Evolutionary conservation across 768 basidiomycete species (phyloP).

Genomic region (Leccinellum luteum): DNA sequence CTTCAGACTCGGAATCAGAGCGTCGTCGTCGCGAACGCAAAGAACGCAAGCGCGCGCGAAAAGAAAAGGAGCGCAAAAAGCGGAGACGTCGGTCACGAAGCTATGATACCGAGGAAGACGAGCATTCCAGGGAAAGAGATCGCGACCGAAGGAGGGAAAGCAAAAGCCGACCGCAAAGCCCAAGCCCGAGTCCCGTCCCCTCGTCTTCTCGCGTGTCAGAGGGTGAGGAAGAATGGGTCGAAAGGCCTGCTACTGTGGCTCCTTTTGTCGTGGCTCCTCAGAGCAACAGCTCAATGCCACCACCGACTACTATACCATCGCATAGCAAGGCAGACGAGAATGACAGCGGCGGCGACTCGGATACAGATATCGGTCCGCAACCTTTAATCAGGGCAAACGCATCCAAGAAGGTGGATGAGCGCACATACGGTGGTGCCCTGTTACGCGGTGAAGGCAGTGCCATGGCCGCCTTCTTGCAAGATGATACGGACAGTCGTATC

Average conservation of each 20-base stretch:
- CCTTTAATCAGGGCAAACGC: slow-evolving; percentile 47
- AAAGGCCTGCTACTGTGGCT: slow-evolving; percentile 42
- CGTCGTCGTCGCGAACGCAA: slow-evolving; percentile 56
- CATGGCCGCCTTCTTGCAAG: slow-evolving; percentile 95
- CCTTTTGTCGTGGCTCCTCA: slow-evolving; percentile 27
- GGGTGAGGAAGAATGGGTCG: slow-evolving; percentile 68
- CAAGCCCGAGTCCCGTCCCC: slow-evolving; percentile 34
- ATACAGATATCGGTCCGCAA: slow-evolving; percentile 77
- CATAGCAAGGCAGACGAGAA: slow-evolving; percentile 29
- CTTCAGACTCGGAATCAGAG: slow-evolving; percentile 53
- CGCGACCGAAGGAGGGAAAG: slow-evolving; percentile 31
- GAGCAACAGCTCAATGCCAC: slow-evolving; percentile 22
- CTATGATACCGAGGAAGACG: slow-evolving; percentile 35
- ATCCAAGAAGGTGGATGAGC: slow-evolving; percentile 66
- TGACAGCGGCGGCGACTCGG: slow-evolving; percentile 42
- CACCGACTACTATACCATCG: slow-evolving; percentile 19
- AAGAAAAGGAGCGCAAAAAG: slow-evolving; percentile 44
- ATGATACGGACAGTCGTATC: slow-evolving; percentile 80
- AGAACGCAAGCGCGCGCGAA: slow-evolving; percentile 55
- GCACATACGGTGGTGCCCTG: slow-evolving; percentile 86
- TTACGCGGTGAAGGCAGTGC: slow-evolving; percentile 95
- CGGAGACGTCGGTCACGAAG: slow-evolving; percentile 36
- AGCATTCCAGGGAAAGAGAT: slow-evolving; percentile 28
- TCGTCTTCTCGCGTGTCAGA: slow-evolving; percentile 31
- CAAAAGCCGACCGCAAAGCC: slow-evolving; percentile 33